Base-by-base conservation (phyloP, 805 yeast genomes). In the Starmerella stellata region DNA sequence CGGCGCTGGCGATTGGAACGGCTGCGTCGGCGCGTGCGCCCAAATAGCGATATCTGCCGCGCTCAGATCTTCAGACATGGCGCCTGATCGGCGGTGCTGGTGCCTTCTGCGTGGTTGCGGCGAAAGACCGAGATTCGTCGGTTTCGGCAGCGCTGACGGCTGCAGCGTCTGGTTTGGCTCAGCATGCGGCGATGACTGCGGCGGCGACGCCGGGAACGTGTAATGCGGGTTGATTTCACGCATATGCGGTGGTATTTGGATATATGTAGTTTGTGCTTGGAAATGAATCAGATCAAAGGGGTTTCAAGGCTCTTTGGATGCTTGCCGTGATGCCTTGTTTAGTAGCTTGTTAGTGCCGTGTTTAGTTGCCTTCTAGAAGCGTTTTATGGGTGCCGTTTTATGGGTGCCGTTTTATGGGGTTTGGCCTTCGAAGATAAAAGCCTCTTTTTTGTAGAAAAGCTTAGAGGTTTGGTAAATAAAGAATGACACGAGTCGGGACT, bases 81-180 rank as follows among this genome's bases (percentile, higher is more conserved):
- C 54, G 3, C 49, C 54, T 20, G 50, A 45, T n/a, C 54, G 48
- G 16, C 54, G 45, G 38, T 51, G 54, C 16, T 43, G 45, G 30
- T 51, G 53, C 27, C 39, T 37, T 27, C 41, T 34, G 16, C 42
- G 37, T 16, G 47, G 33, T 21, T 36, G 43, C 28, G 49, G 45
- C 19, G 47, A 41, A 31, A 37, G 40, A 35, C 47, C 35, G 19
- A 39, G 38, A 16, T 45, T 43, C 16, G 41, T 38, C 13, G 29
- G 28, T 16, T 21, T 23, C 36, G 37, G 40, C 9, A 23, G 25
- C 25, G 25, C 25, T 7, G 25, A 23, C 7, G 25, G 25, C 25
- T 23, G 25, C 7, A 23, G 25, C 11, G 11, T 7, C 25, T 23
- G 25, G 9, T 7, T 7, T 23, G 25, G 25, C 25, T 7, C 11